Conservation (phyloP, 148 eudicot genomes). For the Fagopyrum homotropicum region DNA sequence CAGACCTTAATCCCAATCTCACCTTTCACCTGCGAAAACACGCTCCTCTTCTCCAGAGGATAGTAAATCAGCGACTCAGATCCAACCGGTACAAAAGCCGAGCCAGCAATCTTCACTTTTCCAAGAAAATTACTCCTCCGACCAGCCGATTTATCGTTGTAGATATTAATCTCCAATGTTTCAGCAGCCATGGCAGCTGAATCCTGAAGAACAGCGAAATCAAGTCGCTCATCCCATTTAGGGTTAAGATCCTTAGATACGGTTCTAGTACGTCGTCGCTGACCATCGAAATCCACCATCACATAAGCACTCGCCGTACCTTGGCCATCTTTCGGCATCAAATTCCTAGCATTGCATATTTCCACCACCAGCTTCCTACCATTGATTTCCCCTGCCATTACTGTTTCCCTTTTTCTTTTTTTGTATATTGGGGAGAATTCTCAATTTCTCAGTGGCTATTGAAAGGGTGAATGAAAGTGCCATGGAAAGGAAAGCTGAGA, state of each 20-base stretch:
- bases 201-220: slow-evolving; percentile 46
- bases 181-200: slow-evolving; percentile 31
- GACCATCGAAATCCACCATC: slow-evolving; percentile 74
- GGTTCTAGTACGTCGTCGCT: slow-evolving; percentile 72
- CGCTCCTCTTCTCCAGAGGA: slow-evolving; percentile 82
- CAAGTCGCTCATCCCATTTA: slow-evolving; percentile 72
- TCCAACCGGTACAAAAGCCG: slow-evolving; percentile 33
- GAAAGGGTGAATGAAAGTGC: background rate
- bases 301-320: slow-evolving; percentile 82
- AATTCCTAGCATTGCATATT: slow-evolving; percentile 62
- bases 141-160: slow-evolving; percentile 57
- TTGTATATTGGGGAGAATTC: background rate
- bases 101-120: slow-evolving; percentile 61
- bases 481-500: background rate
- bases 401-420: background rate
- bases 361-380: slow-evolving; percentile 59
- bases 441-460: background rate
- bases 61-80: slow-evolving; percentile 50
- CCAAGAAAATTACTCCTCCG: slow-evolving; percentile 67
- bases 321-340: slow-evolving; percentile 93
- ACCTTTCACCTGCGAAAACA: slow-evolving; percentile 84
- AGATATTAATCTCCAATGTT: slow-evolving; percentile 54
- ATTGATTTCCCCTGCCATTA: slow-evolving; percentile 32
- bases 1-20: slow-evolving; percentile 78
- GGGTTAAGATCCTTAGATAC: slow-evolving; percentile 69